Conservation (phyloP, 2,329 filamentous ascomycete species). For the Acephala macrosclerotiorum region DNA sequence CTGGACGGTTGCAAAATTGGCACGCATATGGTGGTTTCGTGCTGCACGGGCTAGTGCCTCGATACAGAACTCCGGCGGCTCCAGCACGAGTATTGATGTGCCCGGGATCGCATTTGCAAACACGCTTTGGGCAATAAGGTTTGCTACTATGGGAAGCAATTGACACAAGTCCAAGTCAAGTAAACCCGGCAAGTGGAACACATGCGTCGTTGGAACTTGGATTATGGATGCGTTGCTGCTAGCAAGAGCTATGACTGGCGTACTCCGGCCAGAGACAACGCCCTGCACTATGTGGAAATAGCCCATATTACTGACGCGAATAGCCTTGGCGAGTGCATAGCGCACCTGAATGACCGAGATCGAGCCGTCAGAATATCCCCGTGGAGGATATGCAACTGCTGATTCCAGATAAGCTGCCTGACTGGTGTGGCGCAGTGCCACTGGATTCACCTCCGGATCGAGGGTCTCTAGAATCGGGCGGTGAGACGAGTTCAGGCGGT, state of each 20-base stretch:
- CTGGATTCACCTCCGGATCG: neutral
- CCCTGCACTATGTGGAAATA: constrained; percentile 7
- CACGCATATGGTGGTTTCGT: neutral
- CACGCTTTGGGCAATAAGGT: constrained; percentile 6
- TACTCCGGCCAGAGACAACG: neutral
- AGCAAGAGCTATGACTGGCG: neutral
- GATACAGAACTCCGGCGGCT: neutral
- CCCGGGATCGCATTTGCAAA: neutral
- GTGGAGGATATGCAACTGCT: neutral
- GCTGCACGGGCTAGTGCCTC: neutral
- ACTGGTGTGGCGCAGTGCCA: neutral
- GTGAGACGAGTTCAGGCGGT: neutral
- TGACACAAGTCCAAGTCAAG: neutral
- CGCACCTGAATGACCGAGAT: neutral
- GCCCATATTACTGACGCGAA: neutral
- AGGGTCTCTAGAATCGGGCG: constrained; percentile 5
- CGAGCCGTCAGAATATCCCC: neutral
- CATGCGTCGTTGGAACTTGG: neutral
- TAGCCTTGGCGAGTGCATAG: constrained; percentile 3
- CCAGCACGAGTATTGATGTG: neutral
- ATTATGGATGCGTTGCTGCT: neutral
- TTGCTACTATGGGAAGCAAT: constrained; percentile 2
- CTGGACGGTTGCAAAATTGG: constrained; percentile 4
- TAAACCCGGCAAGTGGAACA: neutral
- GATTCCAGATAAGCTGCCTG: neutral